Conservation (phyloP, 1,139 yeast species). For the Pneumocystis canis region DNA sequence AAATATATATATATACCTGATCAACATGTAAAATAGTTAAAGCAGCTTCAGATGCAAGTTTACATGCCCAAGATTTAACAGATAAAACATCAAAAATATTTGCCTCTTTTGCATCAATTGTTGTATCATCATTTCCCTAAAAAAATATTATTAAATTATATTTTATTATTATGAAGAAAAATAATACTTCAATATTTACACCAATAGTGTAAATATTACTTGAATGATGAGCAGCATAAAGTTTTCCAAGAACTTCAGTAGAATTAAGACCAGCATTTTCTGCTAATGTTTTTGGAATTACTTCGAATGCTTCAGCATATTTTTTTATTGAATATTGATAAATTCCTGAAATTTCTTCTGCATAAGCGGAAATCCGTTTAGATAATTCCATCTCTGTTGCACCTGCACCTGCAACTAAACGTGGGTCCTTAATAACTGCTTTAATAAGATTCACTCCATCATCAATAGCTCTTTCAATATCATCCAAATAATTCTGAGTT, state of each 20-base stretch:
- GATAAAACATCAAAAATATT: constrained; percentile 69
- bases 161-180: background rate
- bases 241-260: constrained; percentile 69
- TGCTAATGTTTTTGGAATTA: constrained; percentile 79
- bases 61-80: constrained; percentile 73
- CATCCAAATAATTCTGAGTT: constrained; percentile 86
- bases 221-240: constrained; percentile 70
- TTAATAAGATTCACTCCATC: constrained; percentile 91
- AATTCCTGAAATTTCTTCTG: constrained; percentile 88
- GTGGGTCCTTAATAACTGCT: constrained; percentile 65
- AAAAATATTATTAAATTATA: background rate
- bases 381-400: constrained; percentile 88
- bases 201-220: constrained; percentile 36
- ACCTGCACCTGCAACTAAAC: constrained; percentile 91
- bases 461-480: constrained; percentile 90
- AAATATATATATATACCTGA: constrained; percentile 84
- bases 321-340: constrained; percentile 86
- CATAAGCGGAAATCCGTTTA: constrained; percentile 61
- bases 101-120: constrained; percentile 51
- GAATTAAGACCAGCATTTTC: constrained; percentile 91
- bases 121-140: constrained; percentile 31
- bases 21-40: constrained; percentile 78
- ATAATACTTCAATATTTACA: constrained; percentile 51
- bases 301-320: constrained; percentile 89
- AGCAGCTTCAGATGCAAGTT: constrained; percentile 92